Conservation (phyloP, 2,329 filamentous ascomycete species). For the Plenodomus tracheiphilus region DNA sequence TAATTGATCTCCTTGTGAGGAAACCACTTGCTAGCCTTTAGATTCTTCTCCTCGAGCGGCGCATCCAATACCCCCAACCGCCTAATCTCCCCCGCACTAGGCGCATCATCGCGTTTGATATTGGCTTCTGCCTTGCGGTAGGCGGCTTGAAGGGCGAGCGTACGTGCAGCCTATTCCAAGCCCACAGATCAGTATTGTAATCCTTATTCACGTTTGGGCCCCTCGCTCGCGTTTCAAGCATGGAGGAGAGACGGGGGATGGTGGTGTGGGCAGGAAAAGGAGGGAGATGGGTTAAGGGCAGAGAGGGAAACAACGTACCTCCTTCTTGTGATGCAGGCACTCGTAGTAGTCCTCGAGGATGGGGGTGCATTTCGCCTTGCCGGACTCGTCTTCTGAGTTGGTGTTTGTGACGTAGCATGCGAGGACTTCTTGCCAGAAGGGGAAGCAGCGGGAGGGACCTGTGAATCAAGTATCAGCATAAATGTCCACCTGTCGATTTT, state of each 20-base stretch:
- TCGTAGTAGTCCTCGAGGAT: conserved; percentile 97
- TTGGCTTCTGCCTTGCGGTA: conserved; percentile 78
- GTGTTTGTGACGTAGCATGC: conserved; percentile 98
- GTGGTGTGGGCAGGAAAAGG: conserved; percentile 6
- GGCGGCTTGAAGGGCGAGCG: conserved; percentile 76
- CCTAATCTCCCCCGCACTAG: conserved; percentile 83
- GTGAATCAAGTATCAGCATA: conserved; percentile 2
- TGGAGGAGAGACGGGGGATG: not conserved
- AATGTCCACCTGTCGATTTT: too few species aligned
- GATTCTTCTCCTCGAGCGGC: conserved; percentile 73
- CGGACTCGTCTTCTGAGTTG: conserved; percentile 72
- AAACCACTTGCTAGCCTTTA: conserved; percentile 50
- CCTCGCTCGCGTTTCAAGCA: not conserved
- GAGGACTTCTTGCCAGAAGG: conserved; percentile 99
- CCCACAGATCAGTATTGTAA: too few species aligned
- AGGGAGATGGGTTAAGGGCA: not conserved
- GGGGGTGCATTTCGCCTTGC: conserved; percentile 84
- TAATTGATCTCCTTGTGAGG: conserved; percentile 48
- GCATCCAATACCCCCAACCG: conserved; percentile 76
- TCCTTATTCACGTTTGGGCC: too few species aligned
- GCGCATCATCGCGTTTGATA: conserved; percentile 76
- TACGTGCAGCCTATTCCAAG: conserved; percentile 71
- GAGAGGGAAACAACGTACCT: conserved; percentile 63
- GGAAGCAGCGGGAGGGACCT: conserved; percentile 85
- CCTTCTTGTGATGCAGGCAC: conserved; percentile 98